Conservation (phyloP, 306 rosid species). For the Dalbergia cultrata region DNA sequence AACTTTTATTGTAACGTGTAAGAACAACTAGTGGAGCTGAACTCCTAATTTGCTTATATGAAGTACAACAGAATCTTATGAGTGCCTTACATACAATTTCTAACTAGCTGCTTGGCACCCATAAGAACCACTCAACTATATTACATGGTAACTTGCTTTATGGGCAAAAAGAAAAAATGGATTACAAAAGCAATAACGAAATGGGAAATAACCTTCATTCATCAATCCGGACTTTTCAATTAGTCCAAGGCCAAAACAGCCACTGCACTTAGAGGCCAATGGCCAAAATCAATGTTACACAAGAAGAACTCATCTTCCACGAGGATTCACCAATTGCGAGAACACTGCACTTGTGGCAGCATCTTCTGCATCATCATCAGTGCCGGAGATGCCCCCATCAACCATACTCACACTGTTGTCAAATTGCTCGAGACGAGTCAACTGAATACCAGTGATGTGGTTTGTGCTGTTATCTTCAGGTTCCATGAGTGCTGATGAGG, state of each 20-base stretch:
- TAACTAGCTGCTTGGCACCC: slow-evolving; percentile 49
- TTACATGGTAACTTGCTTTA: slow-evolving; percentile 52
- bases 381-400: slow-evolving; percentile 63
- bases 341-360: slow-evolving; percentile 93
- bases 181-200: slow-evolving; percentile 44
- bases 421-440: slow-evolving; percentile 76
- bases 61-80: slow-evolving; percentile 47
- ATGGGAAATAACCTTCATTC: slow-evolving; percentile 50
- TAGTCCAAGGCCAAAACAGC: slow-evolving; percentile 51
- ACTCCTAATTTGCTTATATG: slow-evolving; percentile 41
- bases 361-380: slow-evolving; percentile 78
- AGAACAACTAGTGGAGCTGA: slow-evolving; percentile 46
- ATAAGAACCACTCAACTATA: slow-evolving; percentile 45
- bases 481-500: slow-evolving; percentile 81
- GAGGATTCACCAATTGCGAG: slow-evolving; percentile 95
- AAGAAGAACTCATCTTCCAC: slow-evolving; percentile 76
- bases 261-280: slow-evolving; percentile 34
- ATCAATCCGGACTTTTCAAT: slow-evolving; percentile 42
- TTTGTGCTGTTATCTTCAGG: slow-evolving; percentile 97
- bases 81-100: slow-evolving; percentile 48
- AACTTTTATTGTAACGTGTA: slow-evolving; percentile 45
- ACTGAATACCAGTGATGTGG: slow-evolving; percentile 85
- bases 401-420: slow-evolving; percentile 87
- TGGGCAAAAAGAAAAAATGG: slow-evolving; percentile 38
- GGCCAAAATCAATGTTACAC: slow-evolving; percentile 42